These are phyloP conservation scores for Quercus tomentella DNA, from an alignment of 331 rosid species.

Conservation along the genomic window DNA sequence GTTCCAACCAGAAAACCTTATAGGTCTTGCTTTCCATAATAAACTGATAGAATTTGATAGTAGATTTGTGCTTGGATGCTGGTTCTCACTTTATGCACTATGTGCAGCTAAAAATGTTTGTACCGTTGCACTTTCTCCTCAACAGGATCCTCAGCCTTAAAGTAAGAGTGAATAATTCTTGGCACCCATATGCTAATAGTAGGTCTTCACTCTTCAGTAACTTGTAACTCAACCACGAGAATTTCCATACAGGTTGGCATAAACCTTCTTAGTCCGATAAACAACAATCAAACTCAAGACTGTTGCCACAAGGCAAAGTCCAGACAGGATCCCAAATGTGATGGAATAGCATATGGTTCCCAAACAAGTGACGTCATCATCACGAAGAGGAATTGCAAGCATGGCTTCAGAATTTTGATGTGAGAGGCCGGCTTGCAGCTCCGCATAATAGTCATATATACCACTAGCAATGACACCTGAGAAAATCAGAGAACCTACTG, in stretches of 20 bases:
- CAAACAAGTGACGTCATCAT: slow-evolving; percentile 21
- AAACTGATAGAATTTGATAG: not conserved
- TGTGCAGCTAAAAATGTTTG: not conserved
- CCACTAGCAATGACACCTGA: slow-evolving; percentile 66
- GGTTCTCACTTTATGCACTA: not conserved
- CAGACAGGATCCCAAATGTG: slow-evolving; percentile 61
- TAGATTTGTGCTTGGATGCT: not conserved
- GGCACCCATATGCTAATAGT: not conserved
- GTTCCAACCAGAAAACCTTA: not conserved
- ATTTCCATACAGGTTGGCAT: slow-evolving; percentile 55
- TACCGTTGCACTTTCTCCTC: not conserved
- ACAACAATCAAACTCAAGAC: slow-evolving; percentile 53
- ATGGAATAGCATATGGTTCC: slow-evolving; percentile 70
- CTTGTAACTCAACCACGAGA: slow-evolving; percentile 14
- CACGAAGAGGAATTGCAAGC: slow-evolving; percentile 8
- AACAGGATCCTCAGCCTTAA: not conserved
- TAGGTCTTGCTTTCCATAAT: not conserved
- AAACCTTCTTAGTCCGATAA: slow-evolving; percentile 63
- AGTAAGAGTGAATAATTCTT: not conserved
- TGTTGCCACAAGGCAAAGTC: slow-evolving; percentile 54
- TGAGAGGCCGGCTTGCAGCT: slow-evolving; percentile 40
- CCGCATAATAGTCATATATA: slow-evolving; percentile 63
- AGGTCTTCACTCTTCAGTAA: not conserved
- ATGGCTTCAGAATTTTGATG: not conserved
- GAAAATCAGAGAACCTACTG: slow-evolving; percentile 61